Base-by-base conservation (phyloP, 352 stramenopile genomes). In the Nothophytophthora sp. region DNA sequence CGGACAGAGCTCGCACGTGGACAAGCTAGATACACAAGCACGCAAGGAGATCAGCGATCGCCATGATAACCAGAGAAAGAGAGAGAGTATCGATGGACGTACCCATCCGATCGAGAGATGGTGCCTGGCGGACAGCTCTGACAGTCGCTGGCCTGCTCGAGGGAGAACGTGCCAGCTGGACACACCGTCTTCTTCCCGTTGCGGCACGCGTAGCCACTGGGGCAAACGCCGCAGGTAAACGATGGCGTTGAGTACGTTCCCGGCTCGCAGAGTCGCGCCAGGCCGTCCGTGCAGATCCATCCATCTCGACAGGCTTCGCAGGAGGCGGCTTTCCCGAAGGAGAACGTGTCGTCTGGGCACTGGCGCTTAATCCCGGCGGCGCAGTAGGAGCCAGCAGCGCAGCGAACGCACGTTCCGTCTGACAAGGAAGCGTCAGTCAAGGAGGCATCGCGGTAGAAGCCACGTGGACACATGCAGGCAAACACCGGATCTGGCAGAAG, bases 231-330 rank as follows among this genome's bases (percentile, higher is more conserved):
- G 22, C 77, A 88, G 5, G 62, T 63, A 9, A 60, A 71, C 19
- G 55, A 53, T 10, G 63, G 42, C 0, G 72, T 73, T 2, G 68
- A 70, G 41, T 68, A 88, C 8, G 74, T 86, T n/a, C 77, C 77
- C 18, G 74, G 60, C 4, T 78, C 57, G 25, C 77, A 88, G 6
- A 88, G 52, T 20, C 64, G 55, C 42, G 70, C 75, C 32, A 80
- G 59, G 22, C 77, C 77, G 32, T 71, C 60, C 9, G 83, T 48
- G 48, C 77, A 88, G 47, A 88, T 83, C 75, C 75, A 86, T 3
- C 75, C 77, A 15, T 83, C 65, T 3, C 77, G 77, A 48, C 77
- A 88, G 0, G 34, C 35, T 24, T 88, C 75, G 30, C 77, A 88
- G 18, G 53, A 58, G 11, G 68, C 51, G 22, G 73, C 54, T 50